phyloP scores from a whole-genome alignment of 768 basidiomycete genomes.

The Boletus rubropictus region DNA sequence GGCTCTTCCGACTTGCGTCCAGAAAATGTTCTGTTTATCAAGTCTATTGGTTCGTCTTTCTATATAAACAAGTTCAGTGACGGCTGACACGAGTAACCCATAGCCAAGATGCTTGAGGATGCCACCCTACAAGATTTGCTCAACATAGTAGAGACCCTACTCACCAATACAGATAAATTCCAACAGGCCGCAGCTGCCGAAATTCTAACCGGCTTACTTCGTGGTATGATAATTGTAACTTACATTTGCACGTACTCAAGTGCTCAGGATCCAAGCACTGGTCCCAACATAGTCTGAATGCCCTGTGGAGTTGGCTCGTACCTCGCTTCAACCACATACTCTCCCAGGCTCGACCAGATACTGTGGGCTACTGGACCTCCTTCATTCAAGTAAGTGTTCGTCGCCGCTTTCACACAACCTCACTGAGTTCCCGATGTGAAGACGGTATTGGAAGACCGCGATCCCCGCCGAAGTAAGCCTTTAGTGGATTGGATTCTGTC shows the following conservation, averaged over 20 bases:
- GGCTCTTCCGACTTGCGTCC: conserved; percentile 51
- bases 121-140: conserved; percentile 49
- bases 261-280: conserved; percentile 77
- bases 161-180: conserved; percentile 68
- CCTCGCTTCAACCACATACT: conserved; percentile 59
- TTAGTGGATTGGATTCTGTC: conserved; percentile 73
- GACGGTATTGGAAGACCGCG: conserved; percentile 58
- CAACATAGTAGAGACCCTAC: conserved; percentile 51
- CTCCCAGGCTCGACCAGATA: conserved; percentile 79
- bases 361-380: conserved; percentile 67
- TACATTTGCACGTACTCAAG: conserved; percentile 6
- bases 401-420: neutral
- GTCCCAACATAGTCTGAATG: conserved; percentile 46
- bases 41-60: conserved; percentile 40
- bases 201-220: conserved; percentile 64
- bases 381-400: conserved; percentile 38
- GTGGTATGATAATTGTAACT: conserved; percentile 43
- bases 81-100: conserved; percentile 23
- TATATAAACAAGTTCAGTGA: conserved; percentile 34
- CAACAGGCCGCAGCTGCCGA: conserved; percentile 81
- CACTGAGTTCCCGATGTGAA: conserved; percentile 20
- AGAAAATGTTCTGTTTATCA: conserved; percentile 45
- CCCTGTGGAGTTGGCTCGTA: conserved; percentile 70
- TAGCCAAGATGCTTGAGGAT: conserved; percentile 65
- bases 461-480: conserved; percentile 71